Evolutionary conservation across 352 stramenopile genomes (phyloP), one percentile per base, ranked within the genome.

Genomic region (Phytophthora rubi): DNA sequence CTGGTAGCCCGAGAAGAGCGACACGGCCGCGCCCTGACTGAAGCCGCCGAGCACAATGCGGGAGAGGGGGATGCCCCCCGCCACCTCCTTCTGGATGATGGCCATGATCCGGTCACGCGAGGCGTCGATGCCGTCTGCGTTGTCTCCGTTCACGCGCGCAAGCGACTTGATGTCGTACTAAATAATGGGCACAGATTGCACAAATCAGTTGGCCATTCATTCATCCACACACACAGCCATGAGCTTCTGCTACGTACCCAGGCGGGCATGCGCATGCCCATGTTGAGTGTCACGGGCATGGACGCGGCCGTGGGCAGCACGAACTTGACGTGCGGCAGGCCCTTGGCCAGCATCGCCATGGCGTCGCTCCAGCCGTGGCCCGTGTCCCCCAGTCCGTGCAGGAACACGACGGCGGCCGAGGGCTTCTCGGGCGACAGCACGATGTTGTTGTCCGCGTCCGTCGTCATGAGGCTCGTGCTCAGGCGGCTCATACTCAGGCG

Each of bases 21-120:
- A 94, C 59, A 99, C 68, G 8, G 95, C 94, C 2, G 88, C 96
- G 23, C 97, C 97, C 81, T 92, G 96, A 61, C 83, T 97, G 76
- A 99, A 99, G 30, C 97, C 97, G 13, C 89, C 94, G 35, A 99
- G 75, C 6, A 98, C 89, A 65, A 99, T 98, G 21, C 92, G 92
- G 53, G 79, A 90, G 65, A 93, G 88, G 0, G 93, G 88, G 28
- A 98, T 91, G 30, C 87, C 87, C 21, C 32, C 71, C 15, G 62
- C 71, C 39, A 89, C 80, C 68, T 94, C 79, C 49, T 93, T 85
- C 53, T 98, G 73, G 16, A 99, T 85, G 30, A 99, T 84, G 1
- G 59, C 33, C 45, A 87, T 69, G 49, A 99, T 76, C 10, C 77
- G 78, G 21, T 86, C 75, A 42, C 76, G 75, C 2, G 90, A 97